Percentiles rank a stretch among this genome's conserved stretches.
phyloP scores from a whole-genome alignment of 495 filamentous ascomycete genomes.

The Penicillium arizonense region DNA sequence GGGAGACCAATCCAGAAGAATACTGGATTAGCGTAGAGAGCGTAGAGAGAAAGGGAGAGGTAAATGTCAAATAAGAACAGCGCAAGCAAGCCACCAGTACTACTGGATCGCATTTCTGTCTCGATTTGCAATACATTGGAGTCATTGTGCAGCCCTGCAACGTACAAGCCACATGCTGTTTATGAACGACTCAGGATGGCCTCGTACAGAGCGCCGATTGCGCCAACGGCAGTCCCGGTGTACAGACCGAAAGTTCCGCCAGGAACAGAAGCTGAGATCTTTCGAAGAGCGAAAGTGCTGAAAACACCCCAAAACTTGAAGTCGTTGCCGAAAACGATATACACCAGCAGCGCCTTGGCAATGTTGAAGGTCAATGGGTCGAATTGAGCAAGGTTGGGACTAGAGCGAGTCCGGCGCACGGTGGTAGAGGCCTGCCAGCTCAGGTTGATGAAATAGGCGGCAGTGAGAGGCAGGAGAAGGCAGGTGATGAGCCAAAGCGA shows the following conservation, averaged over 20 bases:
- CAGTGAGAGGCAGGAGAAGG: constrained; percentile 62
- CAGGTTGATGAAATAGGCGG: constrained; percentile 87
- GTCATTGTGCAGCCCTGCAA: constrained; percentile 18
- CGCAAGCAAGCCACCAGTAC: constrained; percentile 3
- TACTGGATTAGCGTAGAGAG: background rate
- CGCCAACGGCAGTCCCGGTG: constrained; percentile 68
- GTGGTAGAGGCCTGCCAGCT: constrained; percentile 45
- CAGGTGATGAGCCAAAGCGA: constrained; percentile 75
- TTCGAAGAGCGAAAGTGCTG: constrained; percentile 52
- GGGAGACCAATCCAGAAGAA: background rate
- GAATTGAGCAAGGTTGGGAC: constrained; percentile 51
- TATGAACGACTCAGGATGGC: constrained; percentile 72
- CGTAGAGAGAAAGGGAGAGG: background rate
- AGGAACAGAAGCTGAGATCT: constrained; percentile 64
- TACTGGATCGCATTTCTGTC: background rate
- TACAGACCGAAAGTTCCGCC: constrained; percentile 65
- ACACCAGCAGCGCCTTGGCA: constrained; percentile 75
- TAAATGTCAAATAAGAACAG: background rate
- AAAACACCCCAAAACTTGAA: constrained; percentile 64
- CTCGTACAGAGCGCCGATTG: constrained; percentile 74
- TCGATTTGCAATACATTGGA: constrained; percentile 7
- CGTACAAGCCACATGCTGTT: constrained; percentile 10
- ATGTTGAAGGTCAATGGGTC: constrained; percentile 91
- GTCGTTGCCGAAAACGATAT: constrained; percentile 72
- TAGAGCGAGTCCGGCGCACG: constrained; percentile 20